Percentiles rank a stretch among this genome's conserved stretches.
These are phyloP conservation scores for Trypanosoma melophagium DNA, from an alignment of 208 protist species.

Conservation along the genomic window DNA sequence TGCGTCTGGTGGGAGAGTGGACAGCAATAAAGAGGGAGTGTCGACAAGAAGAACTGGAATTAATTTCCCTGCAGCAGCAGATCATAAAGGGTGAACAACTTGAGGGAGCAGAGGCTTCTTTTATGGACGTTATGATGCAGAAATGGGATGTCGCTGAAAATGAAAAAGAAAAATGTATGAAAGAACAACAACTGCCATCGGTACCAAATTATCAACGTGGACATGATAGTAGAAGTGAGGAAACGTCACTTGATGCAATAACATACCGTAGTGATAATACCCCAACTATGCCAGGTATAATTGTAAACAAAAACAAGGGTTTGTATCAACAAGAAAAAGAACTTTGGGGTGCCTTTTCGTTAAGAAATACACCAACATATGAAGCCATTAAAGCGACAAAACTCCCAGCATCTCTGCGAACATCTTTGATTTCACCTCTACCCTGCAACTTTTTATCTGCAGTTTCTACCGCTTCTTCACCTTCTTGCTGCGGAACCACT, in stretches of 20 bases:
- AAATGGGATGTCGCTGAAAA: no score
- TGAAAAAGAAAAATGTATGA: constrained; percentile 11
- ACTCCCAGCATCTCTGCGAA: constrained; percentile 5
- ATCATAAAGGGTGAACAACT: constrained; percentile 39
- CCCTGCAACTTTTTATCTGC: background rate
- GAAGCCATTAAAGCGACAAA: constrained; percentile 61
- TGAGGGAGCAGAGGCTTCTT: no score
- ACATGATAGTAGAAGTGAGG: background rate
- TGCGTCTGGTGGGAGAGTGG: constrained; percentile 37
- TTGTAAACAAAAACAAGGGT: background rate
- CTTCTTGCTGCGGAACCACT: background rate
- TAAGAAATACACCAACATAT: constrained; percentile 53
- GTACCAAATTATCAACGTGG: constrained; percentile 1
- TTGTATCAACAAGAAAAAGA: background rate
- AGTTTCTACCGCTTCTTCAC: background rate
- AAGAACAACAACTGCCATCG: constrained; percentile 4
- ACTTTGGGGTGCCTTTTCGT: constrained; percentile 1
- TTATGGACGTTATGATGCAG: background rate
- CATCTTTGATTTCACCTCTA: constrained; percentile 8
- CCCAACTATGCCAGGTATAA: background rate
- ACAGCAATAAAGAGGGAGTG: constrained; percentile 26
- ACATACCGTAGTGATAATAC: constrained; percentile 2
- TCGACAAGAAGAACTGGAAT: constrained; percentile 42
- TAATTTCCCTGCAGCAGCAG: constrained; percentile 59
- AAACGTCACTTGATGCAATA: constrained; percentile 2